phyloP scores from a whole-genome alignment of 78 protist genomes.

The Planoprotostelium fungivorum region DNA sequence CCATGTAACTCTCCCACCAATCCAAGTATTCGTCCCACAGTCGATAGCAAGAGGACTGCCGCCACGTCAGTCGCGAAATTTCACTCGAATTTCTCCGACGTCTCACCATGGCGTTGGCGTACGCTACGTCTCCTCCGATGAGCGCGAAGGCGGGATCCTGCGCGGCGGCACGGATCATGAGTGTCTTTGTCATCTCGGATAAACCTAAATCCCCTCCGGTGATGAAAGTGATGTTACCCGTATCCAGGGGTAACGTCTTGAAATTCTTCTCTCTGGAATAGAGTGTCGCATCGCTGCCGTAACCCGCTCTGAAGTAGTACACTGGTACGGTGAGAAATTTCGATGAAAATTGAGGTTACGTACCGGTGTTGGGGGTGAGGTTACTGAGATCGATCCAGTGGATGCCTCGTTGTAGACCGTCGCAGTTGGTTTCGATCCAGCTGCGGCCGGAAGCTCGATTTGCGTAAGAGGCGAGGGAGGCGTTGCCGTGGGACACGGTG shows the following conservation, averaged over 20 bases:
- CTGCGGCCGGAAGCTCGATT: neutral
- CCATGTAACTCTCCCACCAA: conserved; percentile 18
- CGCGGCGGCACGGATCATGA: conserved; percentile 16
- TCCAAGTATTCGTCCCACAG: conserved; percentile 58
- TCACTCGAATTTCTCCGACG: too few relatives aligned
- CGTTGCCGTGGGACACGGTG: neutral
- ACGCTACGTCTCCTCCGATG: conserved; percentile 64
- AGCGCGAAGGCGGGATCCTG: conserved; percentile 37
- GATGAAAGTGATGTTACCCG: conserved; percentile 14
- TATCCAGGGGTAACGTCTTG: conserved; percentile 34
- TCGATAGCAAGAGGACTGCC: conserved; percentile 24
- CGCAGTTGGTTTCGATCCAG: neutral
- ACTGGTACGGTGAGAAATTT: neutral
- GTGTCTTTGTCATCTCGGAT: conserved; percentile 4
- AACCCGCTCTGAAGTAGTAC: neutral
- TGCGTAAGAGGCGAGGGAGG: neutral
- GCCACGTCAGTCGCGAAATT: neutral
- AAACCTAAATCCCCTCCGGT: conserved; percentile 39
- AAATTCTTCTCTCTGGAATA: conserved; percentile 31
- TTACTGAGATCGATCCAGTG: neutral
- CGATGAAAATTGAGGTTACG: neutral
- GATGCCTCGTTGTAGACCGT: neutral
- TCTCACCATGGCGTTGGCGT: conserved; percentile 26
- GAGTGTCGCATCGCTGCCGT: neutral
- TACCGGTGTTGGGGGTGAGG: neutral